Evolutionary conservation across 495 filamentous ascomycete genomes (phyloP), one percentile per base, ranked within the genome.

Genomic region (Penicillium bialowiezense): DNA sequence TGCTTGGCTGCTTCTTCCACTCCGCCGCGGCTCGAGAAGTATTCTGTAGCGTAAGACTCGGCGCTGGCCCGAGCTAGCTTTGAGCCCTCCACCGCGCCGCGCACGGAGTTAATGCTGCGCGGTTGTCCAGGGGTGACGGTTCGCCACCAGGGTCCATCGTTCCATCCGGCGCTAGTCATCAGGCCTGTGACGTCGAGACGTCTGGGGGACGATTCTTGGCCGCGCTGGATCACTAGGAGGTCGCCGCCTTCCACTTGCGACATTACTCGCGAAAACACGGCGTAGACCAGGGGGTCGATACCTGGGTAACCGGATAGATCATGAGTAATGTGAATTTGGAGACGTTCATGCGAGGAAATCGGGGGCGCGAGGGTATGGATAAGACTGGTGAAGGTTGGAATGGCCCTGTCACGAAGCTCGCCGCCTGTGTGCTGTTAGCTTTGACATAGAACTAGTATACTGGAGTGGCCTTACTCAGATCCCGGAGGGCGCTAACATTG

Each of bases 251-350:
- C 93, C 44, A 99, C 93, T 69, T 99, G 93, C 24, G 91, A 77
- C 93, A 99, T 99, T 36, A 99, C 92, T 42, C 91, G 85, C 45
- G 88, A 90, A 75, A 99, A 99, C 55, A 93, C 90, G 26, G 79
- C 78, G 68, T 96, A 91, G 60, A 97, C 89, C 21, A 97, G 80
- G 9, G 91, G 91, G 67, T 97, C 91, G 50, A 99, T 83, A 32
- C 88, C 90, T 7, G 95, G 93, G 68, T 99, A 99, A 44, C 88
- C 89, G 40, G 90, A 83, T 15, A 97, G 79, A 63, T 97, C 91
- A 72, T 97, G 95, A 15, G 95, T 96, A 48, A 95, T 89, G 75
- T 99, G 93, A 64, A 99, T 99, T 58, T 93, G 88, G 7, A 99
- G 88, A 42, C 93, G 89, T 72, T 99, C 93, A 69, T 97, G 95